A percentile compares a stretch with the other conserved stretches of the same genome.
These are phyloP conservation scores for Pichia californica DNA, from an alignment of 805 yeast genomes.

Conservation along the genomic window DNA sequence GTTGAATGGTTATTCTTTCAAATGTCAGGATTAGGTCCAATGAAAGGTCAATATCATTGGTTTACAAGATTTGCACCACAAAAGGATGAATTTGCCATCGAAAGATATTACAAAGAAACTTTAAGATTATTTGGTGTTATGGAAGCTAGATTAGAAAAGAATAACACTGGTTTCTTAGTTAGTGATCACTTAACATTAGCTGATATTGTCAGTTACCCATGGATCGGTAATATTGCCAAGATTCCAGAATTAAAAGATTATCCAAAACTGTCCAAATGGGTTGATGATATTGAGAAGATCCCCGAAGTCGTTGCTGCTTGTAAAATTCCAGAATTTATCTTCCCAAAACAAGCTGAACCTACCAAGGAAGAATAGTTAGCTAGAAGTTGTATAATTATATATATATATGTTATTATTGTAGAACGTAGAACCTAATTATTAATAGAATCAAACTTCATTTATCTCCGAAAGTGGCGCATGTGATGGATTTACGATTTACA, in stretches of 20 bases:
- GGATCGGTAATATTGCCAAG: constrained; percentile 30
- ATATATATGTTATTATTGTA: no score
- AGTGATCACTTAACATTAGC: constrained; percentile 56
- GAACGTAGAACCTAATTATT: no score
- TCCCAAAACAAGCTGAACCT: no score
- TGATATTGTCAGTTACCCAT: constrained; percentile 45
- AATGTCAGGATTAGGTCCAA: constrained; percentile 55
- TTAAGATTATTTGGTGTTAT: constrained; percentile 47
- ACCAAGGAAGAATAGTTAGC: no score
- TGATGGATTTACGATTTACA: no score
- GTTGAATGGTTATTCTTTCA: constrained; percentile 51
- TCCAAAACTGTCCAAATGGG: constrained; percentile 38
- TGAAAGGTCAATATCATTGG: constrained; percentile 55
- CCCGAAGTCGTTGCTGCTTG: constrained; percentile 32
- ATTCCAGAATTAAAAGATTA: constrained; percentile 24
- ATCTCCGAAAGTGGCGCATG: no score
- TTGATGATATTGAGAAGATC: constrained; percentile 26
- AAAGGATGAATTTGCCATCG: constrained; percentile 47
- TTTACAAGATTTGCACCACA: constrained; percentile 41
- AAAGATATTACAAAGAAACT: constrained; percentile 46
- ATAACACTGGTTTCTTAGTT: constrained; percentile 47
- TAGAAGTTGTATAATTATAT: neutral
- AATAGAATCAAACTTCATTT: no score
- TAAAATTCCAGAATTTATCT: constrained; percentile 14
- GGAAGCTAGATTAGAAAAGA: constrained; percentile 43